phyloP scores from a whole-genome alignment of 2,329 filamentous ascomycete genomes.

The Cordyceps cicadae region DNA sequence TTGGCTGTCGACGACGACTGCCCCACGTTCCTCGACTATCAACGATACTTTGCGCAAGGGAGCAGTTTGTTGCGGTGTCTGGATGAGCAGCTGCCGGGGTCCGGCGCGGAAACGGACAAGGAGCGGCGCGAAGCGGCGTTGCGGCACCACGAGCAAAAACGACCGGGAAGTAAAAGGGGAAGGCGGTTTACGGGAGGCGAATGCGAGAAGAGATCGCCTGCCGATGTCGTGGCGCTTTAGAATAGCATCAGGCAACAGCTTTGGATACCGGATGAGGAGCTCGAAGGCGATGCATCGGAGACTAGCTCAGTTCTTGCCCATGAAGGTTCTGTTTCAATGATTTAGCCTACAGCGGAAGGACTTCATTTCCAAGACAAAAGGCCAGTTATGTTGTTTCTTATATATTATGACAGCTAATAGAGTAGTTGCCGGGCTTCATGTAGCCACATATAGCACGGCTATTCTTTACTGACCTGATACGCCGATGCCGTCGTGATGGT shows the following conservation, averaged over 20 bases:
- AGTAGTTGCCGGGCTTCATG: not conserved
- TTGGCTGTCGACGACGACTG: constrained; percentile 23
- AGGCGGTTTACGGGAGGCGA: not conserved
- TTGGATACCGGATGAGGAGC: constrained; percentile 24
- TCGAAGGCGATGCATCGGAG: constrained; percentile 14
- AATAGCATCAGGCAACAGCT: constrained; percentile 22
- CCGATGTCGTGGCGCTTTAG: constrained; percentile 26
- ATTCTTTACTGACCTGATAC: not conserved
- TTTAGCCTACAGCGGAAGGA: not conserved
- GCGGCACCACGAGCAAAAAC: not conserved
- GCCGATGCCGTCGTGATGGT: constrained; percentile 3
- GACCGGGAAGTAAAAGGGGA: not conserved
- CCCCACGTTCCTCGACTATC: constrained; percentile 26
- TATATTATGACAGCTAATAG: constrained; percentile 6
- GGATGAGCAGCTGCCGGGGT: constrained; percentile 14
- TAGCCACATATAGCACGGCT: not conserved
- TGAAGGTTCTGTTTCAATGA: not conserved
- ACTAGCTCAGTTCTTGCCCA: not conserved
- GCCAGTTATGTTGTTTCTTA: not conserved
- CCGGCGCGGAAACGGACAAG: too few relatives aligned
- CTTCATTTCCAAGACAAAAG: not conserved
- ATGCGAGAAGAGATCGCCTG: constrained; percentile 10
- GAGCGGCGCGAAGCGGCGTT: too few relatives aligned
- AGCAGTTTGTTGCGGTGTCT: constrained; percentile 23
- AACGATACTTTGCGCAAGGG: constrained; percentile 23